A percentile compares a stretch with the other conserved stretches of the same genome.
These are phyloP conservation scores for Boletus patriciae DNA, from an alignment of 768 basidiomycete species.

Conservation along the genomic window DNA sequence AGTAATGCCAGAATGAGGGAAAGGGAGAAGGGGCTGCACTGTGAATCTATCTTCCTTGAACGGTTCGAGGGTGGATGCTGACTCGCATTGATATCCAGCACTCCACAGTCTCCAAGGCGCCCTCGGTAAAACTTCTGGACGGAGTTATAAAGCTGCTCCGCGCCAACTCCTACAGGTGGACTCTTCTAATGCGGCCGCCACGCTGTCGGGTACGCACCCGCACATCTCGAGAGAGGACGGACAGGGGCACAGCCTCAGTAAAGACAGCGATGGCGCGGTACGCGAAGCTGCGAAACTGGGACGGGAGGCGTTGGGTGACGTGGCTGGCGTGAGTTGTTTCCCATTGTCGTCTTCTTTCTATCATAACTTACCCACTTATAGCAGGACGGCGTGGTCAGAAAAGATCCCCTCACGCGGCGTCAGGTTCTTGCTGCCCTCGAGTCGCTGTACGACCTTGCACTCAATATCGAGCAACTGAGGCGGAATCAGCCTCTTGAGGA, in stretches of 20 bases:
- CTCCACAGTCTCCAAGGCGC: slow-evolving; percentile 86
- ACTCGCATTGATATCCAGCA: slow-evolving; percentile 40
- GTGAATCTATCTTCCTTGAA: slow-evolving; percentile 33
- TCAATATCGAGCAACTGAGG: slow-evolving; percentile 82
- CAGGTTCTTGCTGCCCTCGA: slow-evolving; percentile 81
- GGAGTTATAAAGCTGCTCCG: slow-evolving; percentile 96
- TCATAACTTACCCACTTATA: slow-evolving; percentile 26
- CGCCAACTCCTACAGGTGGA: slow-evolving; percentile 93
- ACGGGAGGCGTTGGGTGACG: slow-evolving; percentile 66
- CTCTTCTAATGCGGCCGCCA: slow-evolving; percentile 39
- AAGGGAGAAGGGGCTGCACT: slow-evolving; percentile 75
- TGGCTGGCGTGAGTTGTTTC: slow-evolving; percentile 45
- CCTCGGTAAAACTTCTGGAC: slow-evolving; percentile 88
- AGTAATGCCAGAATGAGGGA: slow-evolving; percentile 85
- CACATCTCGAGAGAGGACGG: slow-evolving; percentile 57
- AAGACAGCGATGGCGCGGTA: slow-evolving; percentile 54
- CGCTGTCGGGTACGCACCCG: slow-evolving; percentile 42
- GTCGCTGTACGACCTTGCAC: slow-evolving; percentile 77
- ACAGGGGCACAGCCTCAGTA: slow-evolving; percentile 20
- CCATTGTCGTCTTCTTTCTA: background rate
- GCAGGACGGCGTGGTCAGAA: slow-evolving; percentile 62
- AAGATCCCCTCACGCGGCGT: slow-evolving; percentile 75
- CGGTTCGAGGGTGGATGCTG: background rate
- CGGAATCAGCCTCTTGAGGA: slow-evolving; percentile 67
- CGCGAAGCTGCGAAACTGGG: slow-evolving; percentile 76